These are phyloP conservation scores for Neurospora sp. DNA, from an alignment of 495 filamentous ascomycete species.

Conservation along the genomic window DNA sequence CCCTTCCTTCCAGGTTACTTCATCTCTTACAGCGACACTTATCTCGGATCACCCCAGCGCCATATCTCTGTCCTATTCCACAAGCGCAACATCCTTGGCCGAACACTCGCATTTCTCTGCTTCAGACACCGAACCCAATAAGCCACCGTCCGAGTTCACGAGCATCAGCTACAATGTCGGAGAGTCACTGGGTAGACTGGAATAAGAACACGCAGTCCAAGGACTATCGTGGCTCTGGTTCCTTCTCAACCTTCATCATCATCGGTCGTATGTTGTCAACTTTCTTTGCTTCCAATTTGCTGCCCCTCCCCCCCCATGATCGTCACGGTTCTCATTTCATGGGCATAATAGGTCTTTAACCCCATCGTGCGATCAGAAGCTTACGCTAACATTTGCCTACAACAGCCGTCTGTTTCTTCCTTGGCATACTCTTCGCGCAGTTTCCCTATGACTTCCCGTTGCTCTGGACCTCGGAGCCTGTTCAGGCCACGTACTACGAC, in stretches of 20 bases:
- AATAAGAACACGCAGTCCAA: constrained; percentile 37
- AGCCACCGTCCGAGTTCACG: neutral
- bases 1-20: neutral
- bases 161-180: constrained; percentile 12
- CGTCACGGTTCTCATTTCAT: neutral
- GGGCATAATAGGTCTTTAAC: neutral
- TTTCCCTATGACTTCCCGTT: constrained; percentile 98
- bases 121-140: neutral
- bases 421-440: constrained; percentile 93
- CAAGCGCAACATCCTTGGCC: neutral
- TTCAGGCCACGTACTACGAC: constrained; percentile 56
- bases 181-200: constrained; percentile 35
- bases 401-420: constrained; percentile 85
- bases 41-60: neutral
- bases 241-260: constrained; percentile 91
- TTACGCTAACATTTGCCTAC: neutral
- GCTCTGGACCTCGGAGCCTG: constrained; percentile 69
- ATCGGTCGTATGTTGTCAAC: constrained; percentile 64
- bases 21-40: neutral
- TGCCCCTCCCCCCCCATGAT: neutral
- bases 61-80: neutral
- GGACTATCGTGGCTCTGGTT: constrained; percentile 38
- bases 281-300: neutral
- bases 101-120: neutral
- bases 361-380: constrained; percentile 1